Evolutionary conservation across 768 basidiomycete species (phyloP).

Genomic region (Lactifluus hygrophoroides): DNA sequence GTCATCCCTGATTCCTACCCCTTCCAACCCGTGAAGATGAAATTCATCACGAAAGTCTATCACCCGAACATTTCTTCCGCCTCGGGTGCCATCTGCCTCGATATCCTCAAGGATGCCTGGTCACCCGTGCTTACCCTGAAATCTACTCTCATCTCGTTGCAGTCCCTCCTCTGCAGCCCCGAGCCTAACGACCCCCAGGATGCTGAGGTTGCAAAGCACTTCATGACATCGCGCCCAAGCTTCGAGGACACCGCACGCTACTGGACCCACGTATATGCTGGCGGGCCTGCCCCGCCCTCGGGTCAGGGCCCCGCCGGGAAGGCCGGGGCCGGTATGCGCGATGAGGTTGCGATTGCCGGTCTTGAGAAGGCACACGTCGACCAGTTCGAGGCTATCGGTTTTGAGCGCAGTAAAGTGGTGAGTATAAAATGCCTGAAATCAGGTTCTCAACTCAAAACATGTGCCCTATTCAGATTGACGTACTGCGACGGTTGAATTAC

Average conservation of each 20-base stretch:
- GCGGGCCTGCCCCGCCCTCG: conserved; percentile 42
- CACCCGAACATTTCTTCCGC: conserved; percentile 94
- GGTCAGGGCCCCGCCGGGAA: conserved; percentile 8
- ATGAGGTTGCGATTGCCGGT: conserved; percentile 63
- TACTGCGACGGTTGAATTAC: conserved; percentile 82
- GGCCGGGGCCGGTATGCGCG: conserved; percentile 25
- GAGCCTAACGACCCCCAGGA: conserved; percentile 97
- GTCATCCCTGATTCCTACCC: conserved; percentile 87
- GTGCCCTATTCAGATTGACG: conserved; percentile 56
- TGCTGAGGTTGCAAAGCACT: conserved; percentile 97
- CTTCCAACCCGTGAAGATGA: conserved; percentile 96
- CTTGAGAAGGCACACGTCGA: conserved; percentile 77
- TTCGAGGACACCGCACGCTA: conserved; percentile 91
- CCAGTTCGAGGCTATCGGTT: conserved; percentile 77
- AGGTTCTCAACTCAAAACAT: not conserved
- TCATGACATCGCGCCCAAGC: conserved; percentile 74
- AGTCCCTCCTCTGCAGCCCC: conserved; percentile 86
- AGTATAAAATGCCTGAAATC: not conserved
- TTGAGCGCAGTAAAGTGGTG: conserved; percentile 78
- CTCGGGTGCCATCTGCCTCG: conserved; percentile 91
- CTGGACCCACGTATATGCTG: conserved; percentile 92
- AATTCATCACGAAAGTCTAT: conserved; percentile 94
- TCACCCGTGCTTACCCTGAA: conserved; percentile 93
- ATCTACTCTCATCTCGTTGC: conserved; percentile 90
- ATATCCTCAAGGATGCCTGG: conserved; percentile 88